These are phyloP conservation scores for Fusarium dimerum DNA, from an alignment of 2,329 filamentous ascomycete genomes.

Conservation along the genomic window DNA sequence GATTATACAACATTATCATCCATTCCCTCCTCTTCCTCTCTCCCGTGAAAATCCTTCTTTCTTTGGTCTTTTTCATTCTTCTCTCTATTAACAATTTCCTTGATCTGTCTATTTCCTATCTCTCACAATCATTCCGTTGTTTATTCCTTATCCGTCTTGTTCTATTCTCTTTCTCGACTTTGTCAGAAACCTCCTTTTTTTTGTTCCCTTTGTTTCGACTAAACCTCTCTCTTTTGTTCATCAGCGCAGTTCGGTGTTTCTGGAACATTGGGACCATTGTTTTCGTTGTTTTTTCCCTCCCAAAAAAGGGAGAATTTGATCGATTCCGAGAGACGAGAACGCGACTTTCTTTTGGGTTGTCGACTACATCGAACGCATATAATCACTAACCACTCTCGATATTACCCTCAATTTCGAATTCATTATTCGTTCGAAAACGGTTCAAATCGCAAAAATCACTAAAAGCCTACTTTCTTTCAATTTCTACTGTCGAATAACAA, in stretches of 20 bases:
- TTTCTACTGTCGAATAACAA: conserved; percentile 1
- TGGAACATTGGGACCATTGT: conserved; percentile 14
- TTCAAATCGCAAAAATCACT: conserved; percentile 9
- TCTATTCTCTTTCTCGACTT: conserved; percentile 9
- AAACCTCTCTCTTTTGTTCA: conserved; percentile 6
- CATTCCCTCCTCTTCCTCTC: conserved; percentile 7
- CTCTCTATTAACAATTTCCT: conserved; percentile 10
- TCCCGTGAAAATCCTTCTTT: conserved; percentile 3
- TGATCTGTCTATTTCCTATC: conserved; percentile 15
- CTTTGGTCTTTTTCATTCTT: conserved; percentile 13
- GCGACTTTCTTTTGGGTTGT: neutral
- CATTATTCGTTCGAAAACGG: conserved; percentile 7
- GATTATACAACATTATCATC: conserved; percentile 7
- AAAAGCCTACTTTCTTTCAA: conserved; percentile 5
- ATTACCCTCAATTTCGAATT: conserved; percentile 4
- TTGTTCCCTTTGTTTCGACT: neutral
- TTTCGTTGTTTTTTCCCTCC: conserved; percentile 2
- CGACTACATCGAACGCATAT: neutral
- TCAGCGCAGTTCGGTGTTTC: conserved; percentile 8
- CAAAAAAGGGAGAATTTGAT: conserved; percentile 3
- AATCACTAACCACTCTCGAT: conserved; percentile 8
- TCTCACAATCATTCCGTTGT: conserved; percentile 5
- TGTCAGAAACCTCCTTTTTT: neutral
- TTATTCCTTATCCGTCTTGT: conserved; percentile 8
- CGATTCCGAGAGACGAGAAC: conserved; percentile 8